Conservation (phyloP, 257 asterid genomes). For the Nicotiana benthamiana region DNA sequence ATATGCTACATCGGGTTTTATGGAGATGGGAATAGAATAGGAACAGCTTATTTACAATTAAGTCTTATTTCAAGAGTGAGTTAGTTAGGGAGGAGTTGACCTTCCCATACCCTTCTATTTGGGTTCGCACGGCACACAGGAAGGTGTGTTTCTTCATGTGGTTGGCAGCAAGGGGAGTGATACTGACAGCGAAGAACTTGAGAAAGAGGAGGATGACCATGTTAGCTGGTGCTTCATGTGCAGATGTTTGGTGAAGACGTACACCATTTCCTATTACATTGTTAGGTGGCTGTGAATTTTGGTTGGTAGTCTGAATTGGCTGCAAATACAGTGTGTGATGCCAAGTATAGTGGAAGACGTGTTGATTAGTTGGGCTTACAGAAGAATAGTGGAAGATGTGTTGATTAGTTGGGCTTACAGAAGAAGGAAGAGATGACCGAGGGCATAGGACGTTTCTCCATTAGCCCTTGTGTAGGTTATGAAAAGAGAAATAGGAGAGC, state of each 20-base stretch:
- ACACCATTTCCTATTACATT: not conserved
- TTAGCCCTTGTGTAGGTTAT: not conserved
- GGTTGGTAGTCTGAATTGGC: too few relatives aligned
- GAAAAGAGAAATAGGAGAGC: not conserved
- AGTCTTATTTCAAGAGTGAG: not conserved
- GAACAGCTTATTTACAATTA: too few relatives aligned
- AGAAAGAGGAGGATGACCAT: not conserved
- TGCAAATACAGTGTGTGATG: too few relatives aligned
- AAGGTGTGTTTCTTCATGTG: not conserved
- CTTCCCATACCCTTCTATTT: not conserved
- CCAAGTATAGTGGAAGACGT: too few relatives aligned
- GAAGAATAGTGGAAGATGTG: too few relatives aligned
- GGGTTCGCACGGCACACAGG: not conserved
- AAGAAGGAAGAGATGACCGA: not conserved
- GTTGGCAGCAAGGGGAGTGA: not conserved
- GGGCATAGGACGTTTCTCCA: not conserved
- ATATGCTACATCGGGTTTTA: not conserved
- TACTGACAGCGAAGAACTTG: not conserved
- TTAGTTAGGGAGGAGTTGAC: not conserved
- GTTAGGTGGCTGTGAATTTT: too few relatives aligned
- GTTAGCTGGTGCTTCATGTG: not conserved
- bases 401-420: not conserved
- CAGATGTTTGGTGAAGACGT: not conserved
- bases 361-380: not conserved
- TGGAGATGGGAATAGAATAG: not conserved